Conservation (phyloP, 2,329 filamentous ascomycete genomes). For the Ophiostoma montium region DNA sequence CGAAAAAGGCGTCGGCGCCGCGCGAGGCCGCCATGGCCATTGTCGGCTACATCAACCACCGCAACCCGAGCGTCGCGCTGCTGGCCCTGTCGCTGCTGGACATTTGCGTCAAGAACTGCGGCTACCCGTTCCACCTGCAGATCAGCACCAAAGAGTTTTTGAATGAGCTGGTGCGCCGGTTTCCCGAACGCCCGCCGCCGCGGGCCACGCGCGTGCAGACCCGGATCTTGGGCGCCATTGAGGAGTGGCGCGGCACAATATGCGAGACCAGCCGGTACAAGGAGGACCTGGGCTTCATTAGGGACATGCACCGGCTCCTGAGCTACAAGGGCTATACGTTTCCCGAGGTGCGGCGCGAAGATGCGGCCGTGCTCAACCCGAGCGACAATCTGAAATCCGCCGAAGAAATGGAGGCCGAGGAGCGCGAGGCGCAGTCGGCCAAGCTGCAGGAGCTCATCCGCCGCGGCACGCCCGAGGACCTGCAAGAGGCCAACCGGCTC, state of each 20-base stretch:
- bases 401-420: conserved; percentile 98
- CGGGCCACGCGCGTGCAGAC: conserved; percentile 76
- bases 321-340: conserved; percentile 97
- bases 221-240: conserved; percentile 88
- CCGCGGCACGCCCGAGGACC: conserved; percentile 75
- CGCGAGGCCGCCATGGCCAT: conserved; percentile 90
- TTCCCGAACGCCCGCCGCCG: conserved; percentile 83
- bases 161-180: conserved; percentile 91
- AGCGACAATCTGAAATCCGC: conserved; percentile 92
- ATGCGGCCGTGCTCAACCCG: conserved; percentile 91
- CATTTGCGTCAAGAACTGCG: conserved; percentile 99
- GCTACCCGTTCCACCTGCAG: conserved; percentile 96
- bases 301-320: conserved; percentile 92
- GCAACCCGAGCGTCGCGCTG: conserved; percentile 88
- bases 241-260: conserved; percentile 97
- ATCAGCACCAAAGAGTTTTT: conserved; percentile 98
- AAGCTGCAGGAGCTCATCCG: conserved; percentile 95
- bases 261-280: conserved; percentile 97
- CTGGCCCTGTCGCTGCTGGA: conserved; percentile 86
- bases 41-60: conserved; percentile 88
- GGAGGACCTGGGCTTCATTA: conserved; percentile 88
- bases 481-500: conserved; percentile 84
- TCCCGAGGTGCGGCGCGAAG: conserved; percentile 79
- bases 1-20: conserved; percentile 89
- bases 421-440: conserved; percentile 87